Evolutionary conservation across 306 rosid species (phyloP).

Genomic region (Cercis canadensis): DNA sequence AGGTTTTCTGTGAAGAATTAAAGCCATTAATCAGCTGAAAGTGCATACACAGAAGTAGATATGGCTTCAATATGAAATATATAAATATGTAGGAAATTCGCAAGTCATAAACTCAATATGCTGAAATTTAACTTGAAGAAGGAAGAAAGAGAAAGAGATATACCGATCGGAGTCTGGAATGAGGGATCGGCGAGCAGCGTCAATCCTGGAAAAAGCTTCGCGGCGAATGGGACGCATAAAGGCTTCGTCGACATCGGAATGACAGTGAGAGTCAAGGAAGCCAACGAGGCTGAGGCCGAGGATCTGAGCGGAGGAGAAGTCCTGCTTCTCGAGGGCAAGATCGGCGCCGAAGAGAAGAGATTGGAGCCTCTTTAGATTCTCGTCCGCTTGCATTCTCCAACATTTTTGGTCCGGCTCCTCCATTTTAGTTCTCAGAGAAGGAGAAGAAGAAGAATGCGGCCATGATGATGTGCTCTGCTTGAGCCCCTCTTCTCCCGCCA

Average conservation of each 20-base stretch:
- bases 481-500: conserved; percentile 68
- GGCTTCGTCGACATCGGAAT: conserved; percentile 61
- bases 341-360: conserved; percentile 83
- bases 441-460: conserved; percentile 24
- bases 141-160: not conserved
- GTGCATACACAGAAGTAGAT: too few species aligned
- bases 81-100: too few species aligned
- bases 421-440: conserved; percentile 14
- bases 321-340: conserved; percentile 56
- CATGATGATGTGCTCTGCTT: conserved; percentile 18
- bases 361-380: conserved; percentile 71
- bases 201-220: conserved; percentile 54
- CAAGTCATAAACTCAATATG: not conserved
- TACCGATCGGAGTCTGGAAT: conserved; percentile 73
- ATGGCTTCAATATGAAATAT: too few species aligned
- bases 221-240: conserved; percentile 73
- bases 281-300: conserved; percentile 83
- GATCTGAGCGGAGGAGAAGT: conserved; percentile 66
- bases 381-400: conserved; percentile 70
- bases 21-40: not conserved
- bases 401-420: conserved; percentile 45
- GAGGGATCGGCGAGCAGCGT: conserved; percentile 61
- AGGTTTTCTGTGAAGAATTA: not conserved
- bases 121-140: too few species aligned
- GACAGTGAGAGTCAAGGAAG: conserved; percentile 69